Evolutionary conservation across 2,329 filamentous ascomycete species (phyloP), one percentile per base, ranked within the genome.

Genomic region (Fusarium falciforme): DNA sequence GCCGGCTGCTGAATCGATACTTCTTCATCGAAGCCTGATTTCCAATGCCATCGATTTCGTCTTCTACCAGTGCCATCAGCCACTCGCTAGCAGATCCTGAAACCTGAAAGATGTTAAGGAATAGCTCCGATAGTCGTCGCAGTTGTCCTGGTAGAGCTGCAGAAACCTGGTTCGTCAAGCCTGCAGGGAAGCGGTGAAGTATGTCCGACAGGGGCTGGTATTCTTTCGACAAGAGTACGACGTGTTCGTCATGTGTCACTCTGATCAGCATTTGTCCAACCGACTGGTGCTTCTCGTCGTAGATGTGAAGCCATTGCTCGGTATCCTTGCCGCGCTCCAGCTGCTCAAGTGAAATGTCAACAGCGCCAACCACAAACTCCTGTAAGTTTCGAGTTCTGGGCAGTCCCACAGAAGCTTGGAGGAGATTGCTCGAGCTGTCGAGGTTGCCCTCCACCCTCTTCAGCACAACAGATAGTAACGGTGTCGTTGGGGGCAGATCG

Each of bases 101-200:
- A 4, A 97, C 95, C 80, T 99, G 96, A 78, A 96, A 99, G 61
- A 99, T 97, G 80, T 98, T 97, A 72, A 98, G 85, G 40, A 98
- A 90, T 31, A 93, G 91, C 79, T 98, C 95, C 3, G 95, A 93
- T 10, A 98, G 83, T n/a, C 90, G 89, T 62, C 93, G 93, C 36
- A 98, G 86, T 78, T 94, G 93, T 3, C 91, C 90, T 1, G 94
- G 93, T 64, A 98, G 87, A 65, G 93, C 90, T 52, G 93, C 90
- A 3, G 94, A 92, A 75, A 99, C 93, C 80, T 97, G 93, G 40
- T 94, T 88, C 0, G 96, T 98, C 65, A 99, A 85, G 0, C 94
- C 93, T 36, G 93, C 93, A 42, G 91, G 91, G 80, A 98, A 98
- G 7, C 92, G 91, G 78, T 98, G 95, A 31, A 99, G 86, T 31